Percentiles rank a stretch among this genome's conserved stretches.
Evolutionary conservation across 2,329 filamentous ascomycete species (phyloP).

Genomic region (Monilinia laxa): DNA sequence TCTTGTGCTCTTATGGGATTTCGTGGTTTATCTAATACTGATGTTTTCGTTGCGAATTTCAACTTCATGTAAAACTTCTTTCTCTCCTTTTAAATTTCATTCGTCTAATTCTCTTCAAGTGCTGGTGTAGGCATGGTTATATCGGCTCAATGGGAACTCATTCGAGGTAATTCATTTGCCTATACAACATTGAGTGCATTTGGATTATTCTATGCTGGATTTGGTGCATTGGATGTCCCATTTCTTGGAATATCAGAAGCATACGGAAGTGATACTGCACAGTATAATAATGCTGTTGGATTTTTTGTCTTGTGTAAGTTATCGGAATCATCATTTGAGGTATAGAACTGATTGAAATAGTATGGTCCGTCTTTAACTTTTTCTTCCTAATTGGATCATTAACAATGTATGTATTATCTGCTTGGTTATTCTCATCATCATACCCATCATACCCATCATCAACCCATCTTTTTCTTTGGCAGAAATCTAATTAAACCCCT

Average conservation of each 20-base stretch:
- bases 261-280: background rate
- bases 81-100: background rate
- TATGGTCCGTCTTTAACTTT: background rate
- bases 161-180: conserved; percentile 51
- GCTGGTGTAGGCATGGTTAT: conserved; percentile 52
- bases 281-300: conserved; percentile 3
- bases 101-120: conserved; percentile 39
- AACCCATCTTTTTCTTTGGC: background rate
- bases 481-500: background rate
- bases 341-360: background rate
- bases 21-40: conserved; percentile 50
- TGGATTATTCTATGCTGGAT: conserved; percentile 52
- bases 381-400: conserved; percentile 48
- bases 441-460: too few relatives aligned
- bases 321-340: background rate
- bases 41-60: conserved; percentile 50
- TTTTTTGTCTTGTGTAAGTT: background rate
- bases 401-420: conserved; percentile 33
- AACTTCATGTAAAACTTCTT: background rate
- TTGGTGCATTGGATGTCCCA: conserved; percentile 49
- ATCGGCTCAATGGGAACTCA: conserved; percentile 56
- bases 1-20: conserved; percentile 56
- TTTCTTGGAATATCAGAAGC: conserved; percentile 45
- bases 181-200: conserved; percentile 57
- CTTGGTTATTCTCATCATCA: too few relatives aligned